Percentiles rank a stretch among this genome's conserved stretches.
These are phyloP conservation scores for Cruciata laevipes DNA, from an alignment of 257 asterid genomes.

Conservation along the genomic window DNA sequence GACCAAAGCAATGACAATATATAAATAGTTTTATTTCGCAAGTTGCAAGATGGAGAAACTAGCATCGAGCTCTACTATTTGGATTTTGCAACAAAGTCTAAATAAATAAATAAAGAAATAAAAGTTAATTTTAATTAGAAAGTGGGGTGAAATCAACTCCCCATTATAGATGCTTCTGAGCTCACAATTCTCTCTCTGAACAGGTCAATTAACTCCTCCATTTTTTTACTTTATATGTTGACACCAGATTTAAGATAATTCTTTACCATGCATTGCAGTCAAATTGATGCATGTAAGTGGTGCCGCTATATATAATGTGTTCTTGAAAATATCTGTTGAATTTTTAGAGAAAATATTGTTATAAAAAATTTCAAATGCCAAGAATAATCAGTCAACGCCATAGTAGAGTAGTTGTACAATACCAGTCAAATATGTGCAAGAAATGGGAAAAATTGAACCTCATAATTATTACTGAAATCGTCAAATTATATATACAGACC, in stretches of 20 bases:
- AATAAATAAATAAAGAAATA: not conserved
- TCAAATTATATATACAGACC: too few species aligned
- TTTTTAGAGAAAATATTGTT: too few species aligned
- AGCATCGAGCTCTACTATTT: not conserved
- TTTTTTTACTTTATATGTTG: not conserved
- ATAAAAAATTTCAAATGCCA: too few species aligned
- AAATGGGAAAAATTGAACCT: too few species aligned
- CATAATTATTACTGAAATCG: too few species aligned
- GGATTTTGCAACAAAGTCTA: constrained; percentile 9
- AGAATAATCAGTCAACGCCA: not conserved
- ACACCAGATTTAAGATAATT: not conserved
- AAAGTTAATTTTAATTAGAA: not conserved
- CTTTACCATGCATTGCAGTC: constrained; percentile 8
- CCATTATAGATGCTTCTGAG: constrained; percentile 27
- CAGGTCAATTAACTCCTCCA: not conserved
- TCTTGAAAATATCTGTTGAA: not conserved
- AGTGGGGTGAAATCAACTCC: constrained; percentile 19
- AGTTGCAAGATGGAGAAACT: constrained; percentile 7
- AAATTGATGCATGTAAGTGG: not conserved
- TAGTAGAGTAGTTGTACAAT: too few species aligned
- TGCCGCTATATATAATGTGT: not conserved
- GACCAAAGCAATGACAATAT: not conserved
- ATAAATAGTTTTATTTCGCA: not conserved
- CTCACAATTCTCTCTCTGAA: not conserved
- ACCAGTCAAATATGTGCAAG: too few species aligned